Evolutionary conservation across 2,329 filamentous ascomycete genomes (phyloP).

Genomic region (Penicillium brasilianum): DNA sequence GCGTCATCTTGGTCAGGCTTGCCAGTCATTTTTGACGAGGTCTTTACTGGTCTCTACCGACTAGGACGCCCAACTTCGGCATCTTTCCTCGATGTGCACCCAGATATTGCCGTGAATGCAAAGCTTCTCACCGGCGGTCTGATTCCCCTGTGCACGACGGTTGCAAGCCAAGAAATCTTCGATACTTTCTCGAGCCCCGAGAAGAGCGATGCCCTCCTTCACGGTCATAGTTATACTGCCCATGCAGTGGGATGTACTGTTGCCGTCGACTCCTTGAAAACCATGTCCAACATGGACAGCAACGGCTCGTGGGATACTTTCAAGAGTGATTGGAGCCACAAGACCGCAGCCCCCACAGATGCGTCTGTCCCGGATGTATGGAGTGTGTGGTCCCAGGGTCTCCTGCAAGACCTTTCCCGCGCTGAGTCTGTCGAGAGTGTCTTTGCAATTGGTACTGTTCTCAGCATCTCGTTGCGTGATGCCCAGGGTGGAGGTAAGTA

Average conservation of each 20-base stretch:
- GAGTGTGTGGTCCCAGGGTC: conserved; percentile 71
- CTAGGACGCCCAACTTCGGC: conserved; percentile 74
- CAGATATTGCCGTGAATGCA: conserved; percentile 80
- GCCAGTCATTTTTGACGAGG: conserved; percentile 82
- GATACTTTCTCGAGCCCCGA: conserved; percentile 70
- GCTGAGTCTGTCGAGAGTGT: conserved; percentile 64
- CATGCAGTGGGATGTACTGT: conserved; percentile 82
- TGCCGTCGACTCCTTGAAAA: conserved; percentile 67
- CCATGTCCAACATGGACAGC: conserved; percentile 64
- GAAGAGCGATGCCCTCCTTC: conserved; percentile 78
- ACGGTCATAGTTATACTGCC: conserved; percentile 87
- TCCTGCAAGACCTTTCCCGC: conserved; percentile 65
- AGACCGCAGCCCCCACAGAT: background rate
- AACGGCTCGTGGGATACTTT: conserved; percentile 63
- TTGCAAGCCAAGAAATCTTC: conserved; percentile 76
- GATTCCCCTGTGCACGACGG: conserved; percentile 75
- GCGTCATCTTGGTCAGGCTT: conserved; percentile 68
- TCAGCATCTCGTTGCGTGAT: conserved; percentile 67
- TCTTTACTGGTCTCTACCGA: conserved; percentile 84
- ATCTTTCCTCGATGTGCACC: conserved; percentile 69
- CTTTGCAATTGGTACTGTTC: conserved; percentile 75
- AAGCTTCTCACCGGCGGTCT: conserved; percentile 83
- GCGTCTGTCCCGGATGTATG: conserved; percentile 52
- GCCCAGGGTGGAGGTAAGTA: conserved; percentile 51
- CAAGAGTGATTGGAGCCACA: conserved; percentile 55